A percentile compares a stretch with the other conserved stretches of the same genome.
These are phyloP conservation scores for Sporothrix curviconia DNA, from an alignment of 2,329 filamentous ascomycete species.

Conservation along the genomic window DNA sequence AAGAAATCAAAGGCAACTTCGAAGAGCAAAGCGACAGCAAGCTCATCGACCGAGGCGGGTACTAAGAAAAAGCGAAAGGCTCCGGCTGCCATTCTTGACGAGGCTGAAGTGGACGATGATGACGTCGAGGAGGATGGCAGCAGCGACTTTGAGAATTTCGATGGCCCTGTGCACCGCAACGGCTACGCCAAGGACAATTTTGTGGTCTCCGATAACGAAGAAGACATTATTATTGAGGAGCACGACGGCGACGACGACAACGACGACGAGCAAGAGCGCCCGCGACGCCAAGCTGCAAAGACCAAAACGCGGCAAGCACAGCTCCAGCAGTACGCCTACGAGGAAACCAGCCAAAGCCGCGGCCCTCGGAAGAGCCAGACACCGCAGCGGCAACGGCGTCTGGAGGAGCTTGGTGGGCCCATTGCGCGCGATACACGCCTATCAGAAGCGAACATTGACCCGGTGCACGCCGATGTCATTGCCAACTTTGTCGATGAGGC, in stretches of 20 bases:
- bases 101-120: slow-evolving; percentile 27
- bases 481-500: slow-evolving; percentile 59
- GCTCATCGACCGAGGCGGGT: slow-evolving; percentile 24
- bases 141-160: slow-evolving; percentile 33
- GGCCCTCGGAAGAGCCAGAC: slow-evolving; percentile 15
- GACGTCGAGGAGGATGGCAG: slow-evolving; percentile 30
- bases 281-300: not conserved
- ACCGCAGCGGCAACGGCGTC: slow-evolving; percentile 29
- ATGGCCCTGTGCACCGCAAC: slow-evolving; percentile 29
- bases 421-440: slow-evolving; percentile 53
- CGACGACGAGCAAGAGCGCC: not conserved
- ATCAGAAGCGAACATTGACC: slow-evolving; percentile 28
- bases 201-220: slow-evolving; percentile 34
- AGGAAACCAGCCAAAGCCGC: slow-evolving; percentile 3
- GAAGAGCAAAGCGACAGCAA: slow-evolving; percentile 23
- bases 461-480: slow-evolving; percentile 56
- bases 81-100: slow-evolving; percentile 23
- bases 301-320: slow-evolving; percentile 19
- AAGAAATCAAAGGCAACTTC: not conserved
- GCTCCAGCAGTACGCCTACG: slow-evolving; percentile 15
- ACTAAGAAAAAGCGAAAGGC: slow-evolving; percentile 6
- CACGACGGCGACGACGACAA: slow-evolving; percentile 35
- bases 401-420: slow-evolving; percentile 44
- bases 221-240: slow-evolving; percentile 25
- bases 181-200: slow-evolving; percentile 41